A percentile compares a stretch with the other conserved stretches of the same genome.
Conservation (phyloP, 305 asterid species). For the Solanum hybrid region DNA sequence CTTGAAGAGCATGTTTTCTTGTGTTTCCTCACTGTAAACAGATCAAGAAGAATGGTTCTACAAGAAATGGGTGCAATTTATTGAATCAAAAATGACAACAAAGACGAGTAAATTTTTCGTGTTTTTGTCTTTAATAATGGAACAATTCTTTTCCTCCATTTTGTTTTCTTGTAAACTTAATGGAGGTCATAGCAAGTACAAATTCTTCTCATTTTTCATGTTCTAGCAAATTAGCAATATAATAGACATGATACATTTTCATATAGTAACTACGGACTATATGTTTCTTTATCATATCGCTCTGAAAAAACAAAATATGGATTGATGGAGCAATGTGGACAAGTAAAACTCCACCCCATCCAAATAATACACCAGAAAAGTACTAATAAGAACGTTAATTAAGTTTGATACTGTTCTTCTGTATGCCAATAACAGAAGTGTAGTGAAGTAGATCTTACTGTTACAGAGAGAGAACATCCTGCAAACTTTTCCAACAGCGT, state of each 20-base stretch:
- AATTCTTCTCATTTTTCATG: not conserved
- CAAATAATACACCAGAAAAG: not conserved
- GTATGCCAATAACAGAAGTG: not conserved
- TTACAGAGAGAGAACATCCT: not conserved
- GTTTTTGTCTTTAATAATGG: not conserved
- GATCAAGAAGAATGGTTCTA: constrained; percentile 50
- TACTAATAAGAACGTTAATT: not conserved
- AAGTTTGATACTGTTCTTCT: not conserved
- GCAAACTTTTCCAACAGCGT: not conserved
- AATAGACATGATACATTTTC: not conserved
- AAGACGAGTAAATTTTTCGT: not conserved
- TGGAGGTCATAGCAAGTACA: not conserved
- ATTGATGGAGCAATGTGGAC: not conserved
- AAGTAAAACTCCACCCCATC: not conserved
- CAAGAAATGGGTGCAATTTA: constrained; percentile 25
- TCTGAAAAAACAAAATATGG: not conserved
- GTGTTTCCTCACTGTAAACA: constrained; percentile 58
- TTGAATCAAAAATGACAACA: not conserved
- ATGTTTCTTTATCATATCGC: not conserved
- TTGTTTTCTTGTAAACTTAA: not conserved
- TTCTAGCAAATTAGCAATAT: not conserved
- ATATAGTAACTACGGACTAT: not conserved
- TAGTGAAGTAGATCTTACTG: not conserved
- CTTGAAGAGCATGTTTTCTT: constrained; percentile 62
- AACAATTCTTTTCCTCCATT: not conserved